Conservation (phyloP, 2,329 filamentous ascomycete species). For the Didymella segeticola region DNA sequence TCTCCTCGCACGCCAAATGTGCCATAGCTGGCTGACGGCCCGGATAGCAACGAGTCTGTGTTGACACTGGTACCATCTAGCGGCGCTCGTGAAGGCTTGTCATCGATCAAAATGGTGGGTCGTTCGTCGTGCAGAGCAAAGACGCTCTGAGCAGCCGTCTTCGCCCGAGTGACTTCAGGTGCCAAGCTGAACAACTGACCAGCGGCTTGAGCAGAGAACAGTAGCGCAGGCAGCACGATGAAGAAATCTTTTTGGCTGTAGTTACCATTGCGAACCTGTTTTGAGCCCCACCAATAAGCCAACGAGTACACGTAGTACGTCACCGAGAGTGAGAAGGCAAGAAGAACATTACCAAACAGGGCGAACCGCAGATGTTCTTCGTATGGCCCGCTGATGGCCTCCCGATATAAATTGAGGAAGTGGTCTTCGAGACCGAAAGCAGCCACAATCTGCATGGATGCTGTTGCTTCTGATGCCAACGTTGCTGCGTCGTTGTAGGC, state of each 20-base stretch:
- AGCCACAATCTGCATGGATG: conserved; percentile 67
- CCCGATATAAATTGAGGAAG: conserved; percentile 48
- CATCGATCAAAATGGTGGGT: conserved; percentile 47
- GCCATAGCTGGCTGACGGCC: conserved; percentile 25
- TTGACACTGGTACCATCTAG: conserved; percentile 1
- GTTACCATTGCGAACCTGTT: conserved; percentile 52
- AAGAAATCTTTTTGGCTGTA: conserved; percentile 54
- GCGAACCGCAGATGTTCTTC: conserved; percentile 50
- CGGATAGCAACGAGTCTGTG: conserved; percentile 19
- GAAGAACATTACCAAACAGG: conserved; percentile 50
- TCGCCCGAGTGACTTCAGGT: conserved; percentile 54
- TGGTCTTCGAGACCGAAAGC: conserved; percentile 52
- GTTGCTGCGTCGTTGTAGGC: conserved; percentile 70
- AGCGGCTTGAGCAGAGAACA: conserved; percentile 56
- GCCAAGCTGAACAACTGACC: conserved; percentile 57
- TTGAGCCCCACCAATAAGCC: conserved; percentile 58
- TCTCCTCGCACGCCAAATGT: conserved; percentile 32
- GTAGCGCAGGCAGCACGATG: conserved; percentile 54
- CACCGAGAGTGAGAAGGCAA: conserved; percentile 54
- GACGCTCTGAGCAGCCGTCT: conserved; percentile 53
- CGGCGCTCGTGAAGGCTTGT: neutral
- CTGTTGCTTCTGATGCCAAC: conserved; percentile 71
- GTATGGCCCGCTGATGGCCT: conserved; percentile 50
- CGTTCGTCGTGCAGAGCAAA: conserved; percentile 51
- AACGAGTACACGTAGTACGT: conserved; percentile 58